Conservation (phyloP, 2,329 filamentous ascomycete genomes). For the Byssothecium circinans region DNA sequence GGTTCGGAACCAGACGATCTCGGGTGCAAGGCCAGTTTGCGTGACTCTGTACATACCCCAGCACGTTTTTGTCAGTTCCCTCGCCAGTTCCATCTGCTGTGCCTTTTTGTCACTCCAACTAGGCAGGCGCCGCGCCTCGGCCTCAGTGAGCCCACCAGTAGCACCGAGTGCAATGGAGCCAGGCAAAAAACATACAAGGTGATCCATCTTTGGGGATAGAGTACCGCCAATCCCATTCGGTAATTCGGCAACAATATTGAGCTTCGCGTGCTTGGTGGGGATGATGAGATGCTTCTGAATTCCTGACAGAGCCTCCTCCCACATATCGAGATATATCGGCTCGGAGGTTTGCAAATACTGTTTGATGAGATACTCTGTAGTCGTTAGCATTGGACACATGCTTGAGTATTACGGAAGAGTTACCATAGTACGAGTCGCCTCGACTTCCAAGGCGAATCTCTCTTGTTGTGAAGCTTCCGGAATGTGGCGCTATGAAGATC, state of each 20-base stretch:
- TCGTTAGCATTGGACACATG: neutral
- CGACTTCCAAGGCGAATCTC: slow-evolving; percentile 92
- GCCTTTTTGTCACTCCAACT: slow-evolving; percentile 78
- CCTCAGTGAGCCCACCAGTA: slow-evolving; percentile 75
- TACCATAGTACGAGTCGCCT: slow-evolving; percentile 87
- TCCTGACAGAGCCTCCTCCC: slow-evolving; percentile 80
- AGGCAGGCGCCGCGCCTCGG: slow-evolving; percentile 69
- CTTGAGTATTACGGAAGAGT: neutral
- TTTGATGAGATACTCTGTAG: slow-evolving; percentile 85
- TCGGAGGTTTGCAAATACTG: slow-evolving; percentile 96
- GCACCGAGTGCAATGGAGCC: slow-evolving; percentile 89
- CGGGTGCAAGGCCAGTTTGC: slow-evolving; percentile 82
- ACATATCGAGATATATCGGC: slow-evolving; percentile 87
- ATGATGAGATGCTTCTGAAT: slow-evolving; percentile 90
- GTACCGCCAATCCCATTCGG: slow-evolving; percentile 68
- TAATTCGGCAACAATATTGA: slow-evolving; percentile 88
- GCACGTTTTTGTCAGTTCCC: slow-evolving; percentile 92
- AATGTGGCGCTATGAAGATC: slow-evolving; percentile 82
- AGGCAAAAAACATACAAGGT: slow-evolving; percentile 95
- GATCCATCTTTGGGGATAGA: slow-evolving; percentile 91
- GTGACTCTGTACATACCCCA: slow-evolving; percentile 96
- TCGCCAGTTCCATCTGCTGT: slow-evolving; percentile 81
- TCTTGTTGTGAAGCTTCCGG: slow-evolving; percentile 74
- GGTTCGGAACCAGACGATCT: slow-evolving; percentile 62
- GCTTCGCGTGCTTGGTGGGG: slow-evolving; percentile 75